Percentiles rank a stretch among this genome's conserved stretches.
Conservation (phyloP, 1,139 yeast species). For the Kurtzmaniella quercitrusa region DNA sequence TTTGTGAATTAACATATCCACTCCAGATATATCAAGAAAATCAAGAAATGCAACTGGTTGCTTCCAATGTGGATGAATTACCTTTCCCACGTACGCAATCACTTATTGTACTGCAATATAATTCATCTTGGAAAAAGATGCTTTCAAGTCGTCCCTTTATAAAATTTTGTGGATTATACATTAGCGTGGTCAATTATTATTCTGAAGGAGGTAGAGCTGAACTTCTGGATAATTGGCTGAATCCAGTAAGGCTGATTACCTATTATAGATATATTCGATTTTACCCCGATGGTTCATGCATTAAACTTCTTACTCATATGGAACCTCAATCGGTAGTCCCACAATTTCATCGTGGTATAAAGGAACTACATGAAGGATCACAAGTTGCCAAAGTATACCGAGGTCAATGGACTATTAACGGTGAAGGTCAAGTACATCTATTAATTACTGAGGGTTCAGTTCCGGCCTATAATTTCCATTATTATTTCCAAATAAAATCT, state of each 20-base stretch:
- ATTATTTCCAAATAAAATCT: slow-evolving; percentile 52
- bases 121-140: slow-evolving; percentile 54
- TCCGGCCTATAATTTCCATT: slow-evolving; percentile 59
- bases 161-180: slow-evolving; percentile 79
- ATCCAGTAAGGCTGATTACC: slow-evolving; percentile 79
- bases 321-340: slow-evolving; percentile 67
- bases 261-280: slow-evolving; percentile 84
- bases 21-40: slow-evolving; percentile 50
- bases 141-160: slow-evolving; percentile 54
- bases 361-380: not conserved
- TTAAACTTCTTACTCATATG: slow-evolving; percentile 59
- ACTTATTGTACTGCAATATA: slow-evolving; percentile 43
- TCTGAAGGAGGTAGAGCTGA: slow-evolving; percentile 73
- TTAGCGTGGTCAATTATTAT: slow-evolving; percentile 78
- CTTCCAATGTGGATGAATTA: slow-evolving; percentile 22
- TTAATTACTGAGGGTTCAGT: slow-evolving; percentile 58
- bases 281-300: slow-evolving; percentile 71
- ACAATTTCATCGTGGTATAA: slow-evolving; percentile 28
- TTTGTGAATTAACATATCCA: slow-evolving; percentile 56
- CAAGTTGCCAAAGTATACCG: slow-evolving; percentile 25
- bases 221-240: slow-evolving; percentile 63
- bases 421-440: slow-evolving; percentile 51
- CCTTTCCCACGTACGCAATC: slow-evolving; percentile 43
- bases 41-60: slow-evolving; percentile 14
- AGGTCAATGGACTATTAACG: slow-evolving; percentile 53